Percentiles rank a stretch among this genome's conserved stretches.
Conservation (phyloP, 2,329 filamentous ascomycete species). For the Arachnopeziza araneosa region DNA sequence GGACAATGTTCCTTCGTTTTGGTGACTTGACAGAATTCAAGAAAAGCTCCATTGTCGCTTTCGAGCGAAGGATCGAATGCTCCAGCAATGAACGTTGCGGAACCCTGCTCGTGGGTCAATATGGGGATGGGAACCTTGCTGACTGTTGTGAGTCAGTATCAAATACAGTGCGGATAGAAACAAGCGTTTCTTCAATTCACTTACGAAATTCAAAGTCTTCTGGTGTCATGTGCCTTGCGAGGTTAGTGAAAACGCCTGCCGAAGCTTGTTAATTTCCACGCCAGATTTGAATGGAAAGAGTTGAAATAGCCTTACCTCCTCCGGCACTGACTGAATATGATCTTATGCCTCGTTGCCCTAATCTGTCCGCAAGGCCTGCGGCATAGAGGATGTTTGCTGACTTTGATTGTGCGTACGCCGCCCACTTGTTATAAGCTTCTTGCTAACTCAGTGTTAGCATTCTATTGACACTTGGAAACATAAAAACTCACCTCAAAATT, state of each 20-base stretch:
- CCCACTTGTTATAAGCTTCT: slow-evolving; percentile 28
- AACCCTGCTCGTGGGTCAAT: neutral
- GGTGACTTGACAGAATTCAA: neutral
- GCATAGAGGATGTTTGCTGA: slow-evolving; percentile 37
- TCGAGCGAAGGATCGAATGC: neutral
- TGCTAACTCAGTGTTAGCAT: neutral
- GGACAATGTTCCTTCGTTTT: slow-evolving; percentile 4
- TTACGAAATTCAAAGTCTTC: neutral
- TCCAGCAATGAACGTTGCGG: neutral
- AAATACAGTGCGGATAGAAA: neutral
- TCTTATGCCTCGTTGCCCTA: slow-evolving; percentile 24
- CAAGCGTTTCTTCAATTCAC: neutral
- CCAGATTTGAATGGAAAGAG: neutral
- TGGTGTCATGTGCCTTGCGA: neutral
- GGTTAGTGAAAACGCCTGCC: neutral
- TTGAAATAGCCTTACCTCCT: neutral
- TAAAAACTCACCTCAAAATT: slow-evolving; percentile 33
- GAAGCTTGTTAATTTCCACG: neutral
- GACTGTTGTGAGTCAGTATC: neutral
- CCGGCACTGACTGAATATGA: slow-evolving; percentile 13
- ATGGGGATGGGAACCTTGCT: neutral
- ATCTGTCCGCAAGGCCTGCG: slow-evolving; percentile 26
- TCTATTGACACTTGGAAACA: slow-evolving; percentile 11
- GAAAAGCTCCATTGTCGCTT: slow-evolving; percentile 3
- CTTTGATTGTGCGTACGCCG: slow-evolving; percentile 39